Evolutionary conservation across 164 flowering plant species (phyloP), one percentile per base, ranked within the genome.

Genomic region (Stephania japonica): DNA sequence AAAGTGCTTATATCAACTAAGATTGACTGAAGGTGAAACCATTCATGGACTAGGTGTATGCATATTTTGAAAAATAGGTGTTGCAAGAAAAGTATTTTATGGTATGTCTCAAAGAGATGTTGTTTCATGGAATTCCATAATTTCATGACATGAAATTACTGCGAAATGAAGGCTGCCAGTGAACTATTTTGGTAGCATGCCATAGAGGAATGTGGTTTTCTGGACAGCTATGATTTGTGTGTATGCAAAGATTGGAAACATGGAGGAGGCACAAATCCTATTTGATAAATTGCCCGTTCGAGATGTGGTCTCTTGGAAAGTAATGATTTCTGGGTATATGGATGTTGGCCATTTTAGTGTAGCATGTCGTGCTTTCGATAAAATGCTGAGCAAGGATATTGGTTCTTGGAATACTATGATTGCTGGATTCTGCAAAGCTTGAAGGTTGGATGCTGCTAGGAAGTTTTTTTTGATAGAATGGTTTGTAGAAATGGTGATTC

Each of bases 111-210:
- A 68, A 7, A 83, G 68, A 70, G 87, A 85, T 75, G 12, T 73
- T 6, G 79, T 83, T 71, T 82, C 87, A 4, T 83, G 85, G 87
- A 85, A 85, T 75, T 73, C 76, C 4, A 85, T 85, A 83, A 76
- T 85, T 64, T 74, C 76, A 1, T 81, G 85, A 1, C 80, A 75
- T 72, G 72, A 25, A 80, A 72, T 62, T 65, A 70, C 72, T 79
- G 82, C 6, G 72, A 74, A 24, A 67, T 81, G 10, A 76, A 73
- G 27, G 62, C 41, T 50, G 86, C 86, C 19, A 75, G 80, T 2
- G 68, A 66, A 11, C 32, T 84, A 1, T 32, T 84, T 86, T 73
- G 82, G 83, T 73, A 27, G 21, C 25, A 83, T 83, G 81, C 69
- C 72, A 0, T 82, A 82, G 69, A 80, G 73, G 75, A 81, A 82